These are phyloP conservation scores for Phenoliferia sp. DNA, from an alignment of 1,284 basidiomycete genomes.

Conservation along the genomic window DNA sequence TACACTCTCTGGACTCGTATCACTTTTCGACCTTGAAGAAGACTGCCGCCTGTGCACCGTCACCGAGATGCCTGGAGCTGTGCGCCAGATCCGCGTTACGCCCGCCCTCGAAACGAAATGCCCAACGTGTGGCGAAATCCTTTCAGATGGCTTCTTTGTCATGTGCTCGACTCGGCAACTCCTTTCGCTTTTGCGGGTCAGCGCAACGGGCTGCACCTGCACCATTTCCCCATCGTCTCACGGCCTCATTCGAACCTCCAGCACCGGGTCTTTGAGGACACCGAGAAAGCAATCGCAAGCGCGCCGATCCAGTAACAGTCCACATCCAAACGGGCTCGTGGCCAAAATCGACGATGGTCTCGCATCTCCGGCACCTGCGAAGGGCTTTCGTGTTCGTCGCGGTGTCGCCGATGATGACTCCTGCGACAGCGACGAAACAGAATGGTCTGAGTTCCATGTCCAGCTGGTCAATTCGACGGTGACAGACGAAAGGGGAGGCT, in stretches of 20 bases:
- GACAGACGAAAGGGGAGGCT: conserved; percentile 62
- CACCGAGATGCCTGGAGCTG: conserved; percentile 3
- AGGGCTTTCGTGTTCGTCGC: neutral
- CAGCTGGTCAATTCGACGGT: conserved; percentile 54
- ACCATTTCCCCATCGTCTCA: conserved; percentile 41
- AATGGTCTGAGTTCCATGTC: conserved; percentile 37
- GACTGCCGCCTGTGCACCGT: conserved; percentile 53
- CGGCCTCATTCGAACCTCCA: conserved; percentile 7
- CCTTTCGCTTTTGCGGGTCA: conserved; percentile 57
- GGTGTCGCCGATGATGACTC: conserved; percentile 1
- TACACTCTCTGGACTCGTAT: conserved; percentile 61
- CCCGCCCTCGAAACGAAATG: conserved; percentile 51
- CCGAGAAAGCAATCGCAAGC: conserved; percentile 59
- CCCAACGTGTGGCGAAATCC: conserved; percentile 60
- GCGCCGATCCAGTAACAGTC: conserved; percentile 42
- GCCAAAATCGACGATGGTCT: neutral
- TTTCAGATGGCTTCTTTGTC: conserved; percentile 54
- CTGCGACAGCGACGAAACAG: neutral
- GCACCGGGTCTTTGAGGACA: conserved; percentile 4
- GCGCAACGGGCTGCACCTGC: conserved; percentile 62
- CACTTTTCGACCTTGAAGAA: conserved; percentile 60
- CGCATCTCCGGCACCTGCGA: too few species aligned
- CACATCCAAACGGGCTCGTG: neutral
- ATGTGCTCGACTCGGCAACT: conserved; percentile 55
- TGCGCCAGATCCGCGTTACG: conserved; percentile 39